These are phyloP conservation scores for Ganoderma meredithae DNA, from an alignment of 1,284 basidiomycete genomes.

Conservation along the genomic window DNA sequence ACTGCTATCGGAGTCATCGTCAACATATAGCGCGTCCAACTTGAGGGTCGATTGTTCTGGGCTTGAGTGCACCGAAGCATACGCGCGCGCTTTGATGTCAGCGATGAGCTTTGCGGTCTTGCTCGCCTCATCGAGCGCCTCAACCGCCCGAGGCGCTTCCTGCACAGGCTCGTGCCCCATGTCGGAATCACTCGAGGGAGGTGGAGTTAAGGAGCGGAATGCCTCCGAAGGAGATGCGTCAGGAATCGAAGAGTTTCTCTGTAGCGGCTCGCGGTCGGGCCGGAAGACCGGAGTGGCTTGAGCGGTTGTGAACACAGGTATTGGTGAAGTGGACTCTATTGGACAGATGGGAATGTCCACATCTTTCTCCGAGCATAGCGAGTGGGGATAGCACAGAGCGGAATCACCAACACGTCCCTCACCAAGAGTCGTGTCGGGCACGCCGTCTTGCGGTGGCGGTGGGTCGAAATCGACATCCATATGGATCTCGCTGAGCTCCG, in stretches of 20 bases:
- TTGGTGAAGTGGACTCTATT: neutral
- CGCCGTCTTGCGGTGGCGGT: conserved; percentile 3
- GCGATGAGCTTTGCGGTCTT: conserved; percentile 68
- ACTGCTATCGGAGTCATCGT: conserved; percentile 51
- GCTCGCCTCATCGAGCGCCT: conserved; percentile 47
- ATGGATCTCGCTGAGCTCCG: conserved; percentile 19
- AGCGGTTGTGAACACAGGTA: neutral
- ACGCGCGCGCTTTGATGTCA: conserved; percentile 60
- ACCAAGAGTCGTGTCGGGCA: conserved; percentile 12
- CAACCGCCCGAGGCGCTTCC: conserved; percentile 44
- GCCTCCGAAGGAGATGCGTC: conserved; percentile 20
- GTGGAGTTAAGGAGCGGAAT: conserved; percentile 47
- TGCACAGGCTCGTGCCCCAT: conserved; percentile 34
- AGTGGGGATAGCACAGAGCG: conserved; percentile 20
- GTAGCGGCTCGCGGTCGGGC: neutral
- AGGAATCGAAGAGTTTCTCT: conserved; percentile 2
- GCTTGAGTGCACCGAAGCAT: conserved; percentile 49
- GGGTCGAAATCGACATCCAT: conserved; percentile 40
- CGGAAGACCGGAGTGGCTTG: conserved; percentile 20
- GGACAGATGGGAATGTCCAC: neutral
- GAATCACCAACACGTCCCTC: conserved; percentile 2
- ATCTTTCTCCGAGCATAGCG: conserved; percentile 25
- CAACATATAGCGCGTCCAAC: conserved; percentile 24
- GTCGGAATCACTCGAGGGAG: conserved; percentile 42
- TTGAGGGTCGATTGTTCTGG: conserved; percentile 41